Evolutionary conservation across 768 basidiomycete species (phyloP), one percentile per base, ranked within the genome.

Genomic region (Lactarius quietus): DNA sequence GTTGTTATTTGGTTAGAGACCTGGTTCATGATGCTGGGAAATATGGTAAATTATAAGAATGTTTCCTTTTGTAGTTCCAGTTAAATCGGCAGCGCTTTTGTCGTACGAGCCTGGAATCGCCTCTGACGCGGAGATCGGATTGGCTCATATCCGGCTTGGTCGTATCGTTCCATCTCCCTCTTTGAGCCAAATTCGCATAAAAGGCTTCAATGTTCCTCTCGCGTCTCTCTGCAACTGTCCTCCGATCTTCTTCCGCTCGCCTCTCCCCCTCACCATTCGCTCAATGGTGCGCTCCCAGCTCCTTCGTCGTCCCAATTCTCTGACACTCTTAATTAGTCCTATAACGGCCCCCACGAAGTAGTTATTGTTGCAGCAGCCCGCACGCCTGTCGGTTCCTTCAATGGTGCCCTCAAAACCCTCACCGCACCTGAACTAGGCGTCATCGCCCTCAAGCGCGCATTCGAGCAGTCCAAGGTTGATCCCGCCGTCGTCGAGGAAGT

Each of bases 291-390:
- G 73, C 4, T 36, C 29, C 8, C 39, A 43, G 9, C 20, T 28
- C 17, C 41, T 36, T 10, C n/a, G 38, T 6, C n/a, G 5, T 54
- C 28, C 18, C 17, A 59, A 38, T 61, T 41, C 59, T 55, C 62
- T 29, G 38, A 36, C 57, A 39, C n/a, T 57, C 70, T 39, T 39
- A 41, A 41, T 26, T 39, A 77, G 76, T 76, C 75, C 61, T 78
- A 67, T 67, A 67, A 60, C 67, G 67, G 80, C 78, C 76, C 84
- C 62, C 84, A 87, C 80, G 89, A 94, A 88, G 90, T 86, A 65
- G 93, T 94, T 80, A 96, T 98, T 79, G 90, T 97, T 72, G 87
- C 92, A 71, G 95, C 93, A 33, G 87, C 90, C 61, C 88, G 97
- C 69, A 99, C 97, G 15, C 95, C 97, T 52, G 90, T 96, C 68